Percentiles rank a stretch among this genome's conserved stretches.
Conservation (phyloP, 1,139 yeast species). For the Blastobotrys indianensis region DNA sequence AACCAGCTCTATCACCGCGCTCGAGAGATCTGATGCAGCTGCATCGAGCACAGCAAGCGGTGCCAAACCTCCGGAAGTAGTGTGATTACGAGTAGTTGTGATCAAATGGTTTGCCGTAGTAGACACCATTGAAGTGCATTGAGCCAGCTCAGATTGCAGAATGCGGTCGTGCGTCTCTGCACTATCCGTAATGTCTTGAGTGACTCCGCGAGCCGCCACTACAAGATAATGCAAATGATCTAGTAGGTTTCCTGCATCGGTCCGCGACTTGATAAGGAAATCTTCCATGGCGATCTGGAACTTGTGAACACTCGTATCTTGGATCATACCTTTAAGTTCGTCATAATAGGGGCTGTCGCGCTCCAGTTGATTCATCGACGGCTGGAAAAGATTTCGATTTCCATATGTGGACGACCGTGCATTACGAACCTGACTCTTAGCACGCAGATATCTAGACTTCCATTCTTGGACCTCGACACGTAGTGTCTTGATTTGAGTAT, state of each 20-base stretch:
- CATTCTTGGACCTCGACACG: conserved; percentile 35
- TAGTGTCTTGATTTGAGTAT: conserved; percentile 28
- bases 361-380: conserved; percentile 19
- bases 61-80: conserved; percentile 54
- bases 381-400: conserved; percentile 16
- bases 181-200: conserved; percentile 37
- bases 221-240: conserved; percentile 33
- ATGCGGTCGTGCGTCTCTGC: conserved; percentile 14
- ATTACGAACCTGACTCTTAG: conserved; percentile 30
- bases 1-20: conserved; percentile 66
- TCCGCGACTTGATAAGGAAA: conserved; percentile 28
- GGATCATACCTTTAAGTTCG: conserved; percentile 23
- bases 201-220: conserved; percentile 33
- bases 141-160: conserved; percentile 27
- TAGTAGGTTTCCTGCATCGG: conserved; percentile 24
- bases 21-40: conserved; percentile 69
- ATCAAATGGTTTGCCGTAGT: conserved; percentile 72
- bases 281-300: conserved; percentile 33
- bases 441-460: conserved; percentile 33
- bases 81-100: conserved; percentile 72
- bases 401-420: conserved; percentile 28
- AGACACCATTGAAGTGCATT: conserved; percentile 41
- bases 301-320: conserved; percentile 25
- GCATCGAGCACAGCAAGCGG: conserved; percentile 74
- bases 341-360: conserved; percentile 22